These are phyloP conservation scores for Vachellia collinsii DNA, from an alignment of 306 rosid genomes.

Conservation along the genomic window DNA sequence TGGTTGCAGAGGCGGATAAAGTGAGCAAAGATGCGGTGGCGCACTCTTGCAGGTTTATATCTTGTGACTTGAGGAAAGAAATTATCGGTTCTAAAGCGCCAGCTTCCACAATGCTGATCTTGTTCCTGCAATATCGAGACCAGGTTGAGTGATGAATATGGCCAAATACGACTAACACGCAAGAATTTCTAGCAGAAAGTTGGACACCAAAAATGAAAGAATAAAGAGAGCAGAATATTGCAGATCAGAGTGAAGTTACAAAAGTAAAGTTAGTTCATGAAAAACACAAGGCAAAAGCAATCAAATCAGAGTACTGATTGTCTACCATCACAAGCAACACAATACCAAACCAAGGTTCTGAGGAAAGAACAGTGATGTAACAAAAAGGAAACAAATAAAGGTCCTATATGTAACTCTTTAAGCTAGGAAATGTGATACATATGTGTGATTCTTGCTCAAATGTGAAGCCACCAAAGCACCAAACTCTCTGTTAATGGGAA, in stretches of 20 bases:
- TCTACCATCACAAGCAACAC: constrained; percentile 23
- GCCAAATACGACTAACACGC: constrained; percentile 6
- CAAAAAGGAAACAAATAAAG: background rate
- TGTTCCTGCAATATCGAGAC: constrained; percentile 66
- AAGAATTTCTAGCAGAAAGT: constrained; percentile 14
- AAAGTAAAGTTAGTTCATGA: background rate
- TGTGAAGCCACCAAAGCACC: background rate
- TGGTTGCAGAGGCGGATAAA: constrained; percentile 79
- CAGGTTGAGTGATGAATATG: constrained; percentile 26
- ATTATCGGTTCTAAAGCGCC: constrained; percentile 88
- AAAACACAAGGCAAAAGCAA: constrained; percentile 13
- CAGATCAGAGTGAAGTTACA: background rate
- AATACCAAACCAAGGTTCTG: constrained; percentile 15
- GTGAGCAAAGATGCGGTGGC: constrained; percentile 92
- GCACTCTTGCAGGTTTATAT: constrained; percentile 67
- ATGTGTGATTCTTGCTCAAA: background rate
- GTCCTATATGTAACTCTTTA: background rate
- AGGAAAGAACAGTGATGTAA: background rate
- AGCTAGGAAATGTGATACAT: background rate
- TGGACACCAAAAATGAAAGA: constrained; percentile 13
- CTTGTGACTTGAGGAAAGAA: constrained; percentile 70
- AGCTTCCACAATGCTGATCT: constrained; percentile 83
- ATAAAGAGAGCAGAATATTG: background rate
- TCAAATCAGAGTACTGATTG: background rate
- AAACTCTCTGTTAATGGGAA: background rate